Evolutionary conservation across 257 asterid species (phyloP), one percentile per base, ranked within the genome.

Genomic region (Paraleonurus japonicus): DNA sequence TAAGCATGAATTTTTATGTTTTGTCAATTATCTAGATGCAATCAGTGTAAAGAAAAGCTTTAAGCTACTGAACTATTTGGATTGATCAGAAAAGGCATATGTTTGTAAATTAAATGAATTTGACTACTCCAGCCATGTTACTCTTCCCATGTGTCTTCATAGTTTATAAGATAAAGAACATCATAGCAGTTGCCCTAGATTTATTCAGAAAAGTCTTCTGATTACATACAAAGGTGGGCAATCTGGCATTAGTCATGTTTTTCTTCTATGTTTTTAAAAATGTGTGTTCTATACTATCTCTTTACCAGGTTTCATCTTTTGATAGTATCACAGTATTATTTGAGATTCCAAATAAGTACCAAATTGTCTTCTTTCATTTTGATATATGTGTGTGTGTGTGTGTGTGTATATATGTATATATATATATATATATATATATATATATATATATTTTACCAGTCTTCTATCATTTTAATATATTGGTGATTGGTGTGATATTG

Each of bases 1-100:
- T 92, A 81, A 92, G 95, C 83, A 72, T 69, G 58, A 16, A 17
- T 48, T 81, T 70, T 71, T 51, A 16, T 67, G 3, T 41, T 23
- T 30, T 43, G 35, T 32, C 70, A 58, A 10, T 78, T 22, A 28
- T 48, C 23, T 80, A 19, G 33, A 73, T 6, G 32, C 66, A 45
- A 53, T 54, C 26, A 17, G 48, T 32, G 66, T 28, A 7, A 41
- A 30, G n/a, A 15, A 55, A 11, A n/a, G 75, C 28, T 62, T 59
- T 73, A 57, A 69, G 70, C 47, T 41, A 66, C 32, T 58, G 67
- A 57, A 37, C 8, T 22, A 70, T 6, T 74, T 67, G 54, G 61
- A 17, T 50, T 7, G 45, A 17, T 50, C 61, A 7, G 71, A 26
- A 62, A 71, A 37, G 45, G 45, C 22, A 66, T 69, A 43, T 39